phyloP scores from a whole-genome alignment of 345 rosid genomes.

The Eucalyptus cloeziana region DNA sequence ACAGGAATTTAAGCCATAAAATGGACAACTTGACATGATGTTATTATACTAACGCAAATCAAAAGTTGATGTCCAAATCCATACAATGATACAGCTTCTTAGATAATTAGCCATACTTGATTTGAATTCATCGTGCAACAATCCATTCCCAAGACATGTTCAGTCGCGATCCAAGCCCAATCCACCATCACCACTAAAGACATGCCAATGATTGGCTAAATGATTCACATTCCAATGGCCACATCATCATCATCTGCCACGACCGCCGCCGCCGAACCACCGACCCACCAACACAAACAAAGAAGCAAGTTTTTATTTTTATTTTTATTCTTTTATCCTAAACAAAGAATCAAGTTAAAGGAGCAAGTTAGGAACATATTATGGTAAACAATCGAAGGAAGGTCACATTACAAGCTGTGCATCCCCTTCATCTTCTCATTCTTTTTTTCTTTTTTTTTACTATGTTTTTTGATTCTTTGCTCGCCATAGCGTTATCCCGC shows the following conservation, averaged over 20 bases:
- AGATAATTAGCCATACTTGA: background rate
- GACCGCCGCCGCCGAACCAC: background rate
- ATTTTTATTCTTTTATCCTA: background rate
- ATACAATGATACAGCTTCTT: background rate
- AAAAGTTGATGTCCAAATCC: background rate
- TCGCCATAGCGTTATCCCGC: too few species aligned
- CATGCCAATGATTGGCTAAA: background rate
- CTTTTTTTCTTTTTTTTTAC: too few species aligned
- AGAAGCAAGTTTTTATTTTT: background rate
- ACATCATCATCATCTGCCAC: background rate
- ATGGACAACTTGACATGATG: background rate
- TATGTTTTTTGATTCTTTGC: too few species aligned
- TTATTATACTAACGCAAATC: background rate
- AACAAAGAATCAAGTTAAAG: background rate
- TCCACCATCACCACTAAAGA: background rate
- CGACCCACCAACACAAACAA: background rate
- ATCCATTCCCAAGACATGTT: background rate
- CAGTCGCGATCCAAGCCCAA: background rate
- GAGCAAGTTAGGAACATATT: background rate
- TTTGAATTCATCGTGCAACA: background rate
- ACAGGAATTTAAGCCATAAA: background rate
- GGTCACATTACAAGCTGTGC: background rate
- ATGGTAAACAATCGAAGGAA: background rate
- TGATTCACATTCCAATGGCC: background rate
- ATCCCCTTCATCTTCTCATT: too few species aligned